phyloP scores from a whole-genome alignment of 1,139 yeast species.

The Zygoascus sp. region DNA sequence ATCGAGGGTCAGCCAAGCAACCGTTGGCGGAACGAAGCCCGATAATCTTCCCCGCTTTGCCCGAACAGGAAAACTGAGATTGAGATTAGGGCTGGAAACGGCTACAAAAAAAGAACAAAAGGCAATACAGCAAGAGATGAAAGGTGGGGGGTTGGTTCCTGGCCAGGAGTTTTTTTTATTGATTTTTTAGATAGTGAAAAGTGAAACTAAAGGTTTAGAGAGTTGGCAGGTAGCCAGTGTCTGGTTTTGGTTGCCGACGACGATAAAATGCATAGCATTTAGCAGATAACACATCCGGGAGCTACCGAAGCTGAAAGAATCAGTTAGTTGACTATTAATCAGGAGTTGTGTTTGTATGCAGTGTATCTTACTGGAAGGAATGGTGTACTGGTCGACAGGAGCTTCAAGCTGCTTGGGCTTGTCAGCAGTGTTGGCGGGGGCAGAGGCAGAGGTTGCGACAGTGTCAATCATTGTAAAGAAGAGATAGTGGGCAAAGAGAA shows the following conservation, averaged over 20 bases:
- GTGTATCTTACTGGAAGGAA: conserved; percentile 15
- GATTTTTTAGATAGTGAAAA: not conserved
- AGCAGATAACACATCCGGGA: conserved; percentile 10
- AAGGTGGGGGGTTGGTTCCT: not conserved
- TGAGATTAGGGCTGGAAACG: too few species aligned
- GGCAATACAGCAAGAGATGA: too few species aligned
- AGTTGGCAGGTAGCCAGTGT: not conserved
- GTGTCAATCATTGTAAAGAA: conserved; percentile 15
- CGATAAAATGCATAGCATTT: not conserved
- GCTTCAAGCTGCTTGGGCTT: conserved; percentile 18
- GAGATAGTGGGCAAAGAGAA: conserved; percentile 1
- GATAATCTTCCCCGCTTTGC: not conserved
- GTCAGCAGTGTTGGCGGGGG: conserved; percentile 10
- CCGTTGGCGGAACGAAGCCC: not conserved
- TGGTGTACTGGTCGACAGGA: conserved; percentile 17
- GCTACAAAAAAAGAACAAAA: too few species aligned
- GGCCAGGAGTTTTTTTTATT: conserved; percentile 1
- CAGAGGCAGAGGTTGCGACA: not conserved
- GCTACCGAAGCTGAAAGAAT: not conserved
- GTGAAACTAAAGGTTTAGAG: not conserved
- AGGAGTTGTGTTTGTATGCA: too few species aligned
- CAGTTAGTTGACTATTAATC: too few species aligned
- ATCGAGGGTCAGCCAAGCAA: not conserved
- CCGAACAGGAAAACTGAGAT: not conserved
- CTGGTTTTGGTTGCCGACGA: not conserved